Conservation (phyloP, 1,284 basidiomycete genomes). For the Malassezia arunalokei region DNA sequence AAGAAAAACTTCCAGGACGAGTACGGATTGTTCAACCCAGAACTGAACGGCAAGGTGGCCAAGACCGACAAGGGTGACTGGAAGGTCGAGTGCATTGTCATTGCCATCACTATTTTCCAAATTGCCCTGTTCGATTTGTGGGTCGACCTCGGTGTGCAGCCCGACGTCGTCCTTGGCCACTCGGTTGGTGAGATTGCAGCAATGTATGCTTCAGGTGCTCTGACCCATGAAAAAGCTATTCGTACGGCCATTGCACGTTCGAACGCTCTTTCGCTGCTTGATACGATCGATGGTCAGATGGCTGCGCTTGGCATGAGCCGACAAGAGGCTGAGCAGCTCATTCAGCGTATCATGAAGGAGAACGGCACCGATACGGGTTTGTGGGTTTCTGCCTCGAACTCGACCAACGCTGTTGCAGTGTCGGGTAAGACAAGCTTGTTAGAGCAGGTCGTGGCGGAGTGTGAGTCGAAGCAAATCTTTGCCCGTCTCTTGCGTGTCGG, state of each 20-base stretch:
- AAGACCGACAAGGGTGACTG: constrained; percentile 13
- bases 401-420: constrained; percentile 13
- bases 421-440: constrained; percentile 12
- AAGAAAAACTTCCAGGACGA: constrained; percentile 11
- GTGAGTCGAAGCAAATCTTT: constrained; percentile 12
- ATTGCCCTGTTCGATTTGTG: constrained; percentile 19
- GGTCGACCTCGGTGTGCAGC: constrained; percentile 9
- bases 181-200: constrained; percentile 19
- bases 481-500: constrained; percentile 16
- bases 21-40: constrained; percentile 14
- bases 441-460: constrained; percentile 9
- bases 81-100: constrained; percentile 16
- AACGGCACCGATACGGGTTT: constrained; percentile 6
- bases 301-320: constrained; percentile 14
- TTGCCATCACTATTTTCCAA: constrained; percentile 17
- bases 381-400: constrained; percentile 15
- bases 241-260: constrained; percentile 16
- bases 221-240: constrained; percentile 12
- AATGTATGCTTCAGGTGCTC: constrained; percentile 17
- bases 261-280: constrained; percentile 11
- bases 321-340: constrained; percentile 10
- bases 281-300: constrained; percentile 14
- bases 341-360: constrained; percentile 7
- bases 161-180: constrained; percentile 17
- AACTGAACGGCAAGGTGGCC: constrained; percentile 5